These are phyloP conservation scores for Herpetomonas muscarum DNA, from an alignment of 208 protist genomes.

Conservation along the genomic window DNA sequence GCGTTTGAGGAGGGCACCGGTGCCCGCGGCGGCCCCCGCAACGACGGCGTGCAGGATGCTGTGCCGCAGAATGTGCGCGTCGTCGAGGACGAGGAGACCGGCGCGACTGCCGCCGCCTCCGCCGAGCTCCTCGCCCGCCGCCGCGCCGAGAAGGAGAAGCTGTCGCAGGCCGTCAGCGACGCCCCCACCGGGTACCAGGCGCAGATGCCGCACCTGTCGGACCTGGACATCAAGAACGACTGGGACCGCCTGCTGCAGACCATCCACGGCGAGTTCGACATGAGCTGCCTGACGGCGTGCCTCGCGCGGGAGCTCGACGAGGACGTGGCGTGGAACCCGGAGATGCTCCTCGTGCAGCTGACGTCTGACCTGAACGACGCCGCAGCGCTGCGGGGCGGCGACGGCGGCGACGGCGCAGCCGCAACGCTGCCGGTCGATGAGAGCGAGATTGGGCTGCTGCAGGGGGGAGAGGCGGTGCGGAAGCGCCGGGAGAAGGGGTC, in stretches of 20 bases:
- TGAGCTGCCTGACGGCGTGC: conserved; percentile 73
- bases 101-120: conserved; percentile 8
- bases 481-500: conserved; percentile 27
- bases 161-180: conserved; percentile 56
- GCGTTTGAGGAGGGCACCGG: not conserved
- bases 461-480: conserved; percentile 46
- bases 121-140: conserved; percentile 11
- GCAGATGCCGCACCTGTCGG: conserved; percentile 67
- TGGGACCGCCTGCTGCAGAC: conserved; percentile 67
- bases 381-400: conserved; percentile 33
- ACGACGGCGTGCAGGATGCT: not conserved
- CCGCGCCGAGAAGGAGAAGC: conserved; percentile 38
- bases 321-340: conserved; percentile 82
- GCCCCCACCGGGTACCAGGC: conserved; percentile 61
- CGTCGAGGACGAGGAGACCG: not conserved
- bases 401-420: conserved; percentile 19
- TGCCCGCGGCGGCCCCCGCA: not conserved
- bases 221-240: conserved; percentile 62
- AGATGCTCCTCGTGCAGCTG: conserved; percentile 87
- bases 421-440: conserved; percentile 32
- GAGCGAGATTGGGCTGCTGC: conserved; percentile 38
- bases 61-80: not conserved
- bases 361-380: conserved; percentile 84
- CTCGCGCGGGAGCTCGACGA: conserved; percentile 82
- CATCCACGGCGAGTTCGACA: conserved; percentile 74